These are phyloP conservation scores for Fraxinus velutina DNA, from an alignment of 305 asterid genomes.

Conservation along the genomic window DNA sequence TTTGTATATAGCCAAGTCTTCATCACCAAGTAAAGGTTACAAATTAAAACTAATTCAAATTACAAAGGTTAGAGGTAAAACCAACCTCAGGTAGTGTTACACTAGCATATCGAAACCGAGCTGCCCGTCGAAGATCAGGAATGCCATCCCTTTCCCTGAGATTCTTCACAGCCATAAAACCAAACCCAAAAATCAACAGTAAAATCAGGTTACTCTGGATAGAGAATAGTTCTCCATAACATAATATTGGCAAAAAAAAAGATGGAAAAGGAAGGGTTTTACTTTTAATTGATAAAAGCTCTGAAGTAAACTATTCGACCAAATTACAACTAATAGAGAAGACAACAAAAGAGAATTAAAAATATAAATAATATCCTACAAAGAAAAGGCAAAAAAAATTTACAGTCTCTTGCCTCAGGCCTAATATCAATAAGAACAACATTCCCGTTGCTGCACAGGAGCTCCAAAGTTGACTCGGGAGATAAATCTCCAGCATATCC, in stretches of 20 bases:
- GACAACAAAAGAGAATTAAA: not conserved
- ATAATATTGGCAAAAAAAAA: not conserved
- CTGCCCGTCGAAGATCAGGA: slow-evolving; percentile 88
- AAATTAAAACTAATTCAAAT: not conserved
- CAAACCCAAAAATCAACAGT: slow-evolving; percentile 25
- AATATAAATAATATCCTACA: slow-evolving; percentile 10
- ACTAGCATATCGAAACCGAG: slow-evolving; percentile 71
- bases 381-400: slow-evolving; percentile 33
- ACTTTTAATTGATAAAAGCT: not conserved
- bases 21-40: not conserved
- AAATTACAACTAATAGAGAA: not conserved
- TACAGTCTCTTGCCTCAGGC: slow-evolving; percentile 78
- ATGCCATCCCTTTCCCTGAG: slow-evolving; percentile 88
- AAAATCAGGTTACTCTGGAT: not conserved
- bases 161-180: slow-evolving; percentile 49
- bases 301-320: not conserved
- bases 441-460: slow-evolving; percentile 58
- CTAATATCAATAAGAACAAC: slow-evolving; percentile 83
- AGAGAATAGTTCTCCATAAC: not conserved
- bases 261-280: slow-evolving; percentile 4
- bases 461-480: slow-evolving; percentile 64
- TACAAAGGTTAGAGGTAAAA: not conserved
- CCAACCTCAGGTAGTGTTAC: slow-evolving; percentile 75
- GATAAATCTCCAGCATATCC: slow-evolving; percentile 95
- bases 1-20: slow-evolving; percentile 6